Evolutionary conservation across 1,284 basidiomycete species (phyloP).

Genomic region (Coniferiporia weirii): DNA sequence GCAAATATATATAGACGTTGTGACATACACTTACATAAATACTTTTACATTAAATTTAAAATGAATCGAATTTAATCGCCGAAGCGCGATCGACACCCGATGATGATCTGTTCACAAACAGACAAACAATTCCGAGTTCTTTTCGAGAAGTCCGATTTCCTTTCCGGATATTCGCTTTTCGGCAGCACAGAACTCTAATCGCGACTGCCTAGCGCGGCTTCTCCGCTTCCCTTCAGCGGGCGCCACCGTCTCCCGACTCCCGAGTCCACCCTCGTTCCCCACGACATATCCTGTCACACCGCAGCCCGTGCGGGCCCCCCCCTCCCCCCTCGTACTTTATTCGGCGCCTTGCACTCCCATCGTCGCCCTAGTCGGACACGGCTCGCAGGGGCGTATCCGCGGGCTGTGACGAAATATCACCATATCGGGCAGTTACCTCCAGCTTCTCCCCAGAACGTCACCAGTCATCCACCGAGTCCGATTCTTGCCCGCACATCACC

Average conservation of each 20-base stretch:
- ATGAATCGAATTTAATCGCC: background rate
- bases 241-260: no score
- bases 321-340: no score
- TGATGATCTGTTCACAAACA: slow-evolving; percentile 4
- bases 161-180: background rate
- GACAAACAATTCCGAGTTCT: background rate
- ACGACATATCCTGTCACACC: background rate
- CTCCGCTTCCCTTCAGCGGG: background rate
- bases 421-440: background rate
- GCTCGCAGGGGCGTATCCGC: no score
- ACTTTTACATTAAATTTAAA: slow-evolving; percentile 1
- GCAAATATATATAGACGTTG: slow-evolving; percentile 11
- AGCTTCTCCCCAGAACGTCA: no score
- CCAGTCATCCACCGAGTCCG: background rate
- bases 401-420: no score
- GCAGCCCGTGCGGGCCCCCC: no score
- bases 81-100: background rate
- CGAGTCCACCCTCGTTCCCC: background rate
- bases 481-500: background rate
- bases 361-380: no score
- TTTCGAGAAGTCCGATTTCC: background rate
- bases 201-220: background rate
- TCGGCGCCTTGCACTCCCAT: no score
- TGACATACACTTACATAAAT: slow-evolving; percentile 7
- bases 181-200: background rate